These are phyloP conservation scores for Hypocreales sp. DNA, from an alignment of 2,329 filamentous ascomycete genomes.

Conservation along the genomic window DNA sequence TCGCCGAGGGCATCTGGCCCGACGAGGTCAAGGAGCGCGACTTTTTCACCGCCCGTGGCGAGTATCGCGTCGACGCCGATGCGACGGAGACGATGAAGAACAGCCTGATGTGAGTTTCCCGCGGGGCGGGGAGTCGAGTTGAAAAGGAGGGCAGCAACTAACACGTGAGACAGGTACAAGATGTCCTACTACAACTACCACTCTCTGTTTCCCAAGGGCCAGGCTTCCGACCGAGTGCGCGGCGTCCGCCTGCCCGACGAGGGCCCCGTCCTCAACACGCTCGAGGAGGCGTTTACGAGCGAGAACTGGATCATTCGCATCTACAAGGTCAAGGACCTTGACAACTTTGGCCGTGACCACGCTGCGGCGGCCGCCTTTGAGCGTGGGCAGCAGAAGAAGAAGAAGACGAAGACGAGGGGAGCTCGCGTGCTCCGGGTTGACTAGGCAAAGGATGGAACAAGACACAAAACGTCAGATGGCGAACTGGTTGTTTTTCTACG, in stretches of 20 bases:
- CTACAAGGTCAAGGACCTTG: conserved; percentile 98
- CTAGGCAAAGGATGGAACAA: conserved; percentile 27
- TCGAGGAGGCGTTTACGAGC: conserved; percentile 96
- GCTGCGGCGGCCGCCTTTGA: conserved; percentile 53
- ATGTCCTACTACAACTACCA: conserved; percentile 99
- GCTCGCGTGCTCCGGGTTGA: conserved; percentile 57
- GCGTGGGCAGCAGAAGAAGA: conserved; percentile 73
- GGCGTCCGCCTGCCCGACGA: conserved; percentile 65
- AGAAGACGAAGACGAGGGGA: conserved; percentile 55
- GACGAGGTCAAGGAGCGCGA: conserved; percentile 94
- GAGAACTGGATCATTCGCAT: conserved; percentile 99
- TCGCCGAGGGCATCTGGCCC: conserved; percentile 99
- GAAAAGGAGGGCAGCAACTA: too few species aligned
- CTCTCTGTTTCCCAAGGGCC: conserved; percentile 76
- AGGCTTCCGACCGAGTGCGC: conserved; percentile 82
- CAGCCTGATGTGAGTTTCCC: conserved; percentile 74
- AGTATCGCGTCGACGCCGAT: conserved; percentile 87
- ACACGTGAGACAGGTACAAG: conserved; percentile 85
- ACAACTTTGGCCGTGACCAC: conserved; percentile 89
- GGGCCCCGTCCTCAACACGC: conserved; percentile 68
- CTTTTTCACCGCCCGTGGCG: conserved; percentile 86
- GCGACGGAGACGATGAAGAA: conserved; percentile 97
- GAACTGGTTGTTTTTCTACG: too few species aligned
- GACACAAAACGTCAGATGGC: too few species aligned
- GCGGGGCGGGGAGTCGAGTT: too few species aligned